phyloP scores from a whole-genome alignment of 2,329 filamentous ascomycete species.

The Hymenoscyphus fructigenus region DNA sequence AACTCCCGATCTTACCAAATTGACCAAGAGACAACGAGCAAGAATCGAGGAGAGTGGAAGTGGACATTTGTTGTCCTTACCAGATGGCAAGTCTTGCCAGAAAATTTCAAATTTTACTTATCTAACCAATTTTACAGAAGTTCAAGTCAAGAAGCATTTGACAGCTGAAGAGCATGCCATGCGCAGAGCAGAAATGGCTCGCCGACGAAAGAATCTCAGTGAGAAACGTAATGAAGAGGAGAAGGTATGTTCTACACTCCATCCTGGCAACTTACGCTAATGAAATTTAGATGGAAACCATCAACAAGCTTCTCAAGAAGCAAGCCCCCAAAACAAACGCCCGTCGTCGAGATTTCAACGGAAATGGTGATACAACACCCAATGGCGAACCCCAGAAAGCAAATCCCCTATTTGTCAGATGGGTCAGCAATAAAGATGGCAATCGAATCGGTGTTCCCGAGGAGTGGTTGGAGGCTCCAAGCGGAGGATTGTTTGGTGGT shows the following conservation, averaged over 20 bases:
- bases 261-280: constrained; percentile 15
- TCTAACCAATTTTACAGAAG: constrained; percentile 45
- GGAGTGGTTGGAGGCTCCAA: constrained; percentile 65
- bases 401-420: constrained; percentile 65
- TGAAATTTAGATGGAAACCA: constrained; percentile 71
- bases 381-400: constrained; percentile 50
- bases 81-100: constrained; percentile 38
- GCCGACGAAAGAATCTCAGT: constrained; percentile 69
- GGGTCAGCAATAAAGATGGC: constrained; percentile 67
- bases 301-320: constrained; percentile 86
- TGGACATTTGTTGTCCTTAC: constrained; percentile 42
- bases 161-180: constrained; percentile 73
- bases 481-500: constrained; percentile 56
- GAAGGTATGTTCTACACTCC: constrained; percentile 52
- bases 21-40: constrained; percentile 68
- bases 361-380: constrained; percentile 47
- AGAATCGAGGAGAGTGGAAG: constrained; percentile 52
- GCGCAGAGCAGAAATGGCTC: constrained; percentile 71
- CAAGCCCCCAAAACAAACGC: constrained; percentile 74
- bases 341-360: constrained; percentile 40
- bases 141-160: constrained; percentile 70
- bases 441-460: constrained; percentile 63
- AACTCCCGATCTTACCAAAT: constrained; percentile 62
- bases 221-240: constrained; percentile 79
- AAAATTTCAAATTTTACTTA: constrained; percentile 2